Evolutionary conservation across 169 alveolate species (phyloP).

Genomic region (Blepharisma undulans): DNA sequence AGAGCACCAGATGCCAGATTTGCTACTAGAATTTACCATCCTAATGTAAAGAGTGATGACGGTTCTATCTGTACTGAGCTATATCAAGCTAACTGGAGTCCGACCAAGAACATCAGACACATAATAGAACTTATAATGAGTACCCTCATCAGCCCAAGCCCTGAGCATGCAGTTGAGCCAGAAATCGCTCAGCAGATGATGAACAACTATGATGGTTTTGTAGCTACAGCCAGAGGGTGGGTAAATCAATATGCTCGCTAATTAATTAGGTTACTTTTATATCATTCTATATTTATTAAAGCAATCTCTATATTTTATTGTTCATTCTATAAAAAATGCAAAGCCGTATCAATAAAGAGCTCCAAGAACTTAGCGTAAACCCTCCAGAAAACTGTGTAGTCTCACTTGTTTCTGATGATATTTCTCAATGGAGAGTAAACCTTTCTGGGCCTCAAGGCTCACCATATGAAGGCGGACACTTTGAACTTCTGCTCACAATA

Average conservation of each 20-base stretch:
- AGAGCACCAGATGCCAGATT: constrained; percentile 44
- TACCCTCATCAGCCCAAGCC: background rate
- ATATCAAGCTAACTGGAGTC: background rate
- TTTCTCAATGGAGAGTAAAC: background rate
- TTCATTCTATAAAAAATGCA: no score
- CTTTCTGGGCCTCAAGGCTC: constrained; percentile 23
- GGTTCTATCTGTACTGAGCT: background rate
- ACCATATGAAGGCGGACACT: constrained; percentile 45
- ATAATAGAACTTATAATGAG: background rate
- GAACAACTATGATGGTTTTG: no score
- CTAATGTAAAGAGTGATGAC: constrained; percentile 38
- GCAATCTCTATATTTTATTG: no score
- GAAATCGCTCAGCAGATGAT: background rate
- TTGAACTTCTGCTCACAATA: constrained; percentile 18
- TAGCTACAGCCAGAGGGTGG: no score
- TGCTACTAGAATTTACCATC: constrained; percentile 47
- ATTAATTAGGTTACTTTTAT: no score
- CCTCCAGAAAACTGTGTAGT: background rate
- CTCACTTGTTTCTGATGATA: background rate
- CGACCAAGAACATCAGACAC: background rate
- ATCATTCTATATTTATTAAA: no score
- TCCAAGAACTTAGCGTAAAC: background rate
- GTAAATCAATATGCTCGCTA: no score
- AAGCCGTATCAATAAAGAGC: background rate
- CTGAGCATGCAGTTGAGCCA: constrained; percentile 16